Evolutionary conservation across 768 basidiomycete genomes (phyloP), one percentile per base, ranked within the genome.

Genomic region (Clitopilus hobsonii): DNA sequence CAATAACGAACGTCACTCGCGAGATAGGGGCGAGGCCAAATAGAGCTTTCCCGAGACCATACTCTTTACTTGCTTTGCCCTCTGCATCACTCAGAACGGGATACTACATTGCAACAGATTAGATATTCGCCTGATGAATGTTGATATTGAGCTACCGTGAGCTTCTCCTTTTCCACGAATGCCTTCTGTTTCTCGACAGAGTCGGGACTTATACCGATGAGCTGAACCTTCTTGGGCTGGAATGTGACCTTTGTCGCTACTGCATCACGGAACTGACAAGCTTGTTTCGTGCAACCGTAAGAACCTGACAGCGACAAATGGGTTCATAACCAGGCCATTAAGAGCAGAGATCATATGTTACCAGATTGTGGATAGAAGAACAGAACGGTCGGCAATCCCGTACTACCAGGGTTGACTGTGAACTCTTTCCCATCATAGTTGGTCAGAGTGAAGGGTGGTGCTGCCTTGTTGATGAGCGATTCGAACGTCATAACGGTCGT

Each of bases 331-430:
- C 4, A 3, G 2, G 3, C n/a, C 13, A 36, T 11, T 3, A 10
- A 36, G 32, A 36, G 32, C 4, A 14, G 52, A 53, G 26, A 18
- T 16, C 45, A 30, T 18, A 20, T 30, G 38, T 25, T 68, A 85
- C 87, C 83, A 36, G 87, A 79, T 63, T 79, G 75, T 8, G 89
- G 89, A 61, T 88, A 91, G 71, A 94, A 93, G 75, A 92, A 91
- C 30, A 94, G 56, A 8, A 80, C 88, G 20, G 81, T 78, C 1
- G 91, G 89, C 53, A 80, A 66, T 18, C 78, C 80, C 32, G 72
- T 75, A 49, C 72, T 74, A 10, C 81, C 84, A 1, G 87, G 85
- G 24, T 73, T 80, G 60, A 91, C 74, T 5, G 77, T 80, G 65
- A 78, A 89, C 5, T 69, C 62, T 53, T 83, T 69, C 2, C 88